These are phyloP conservation scores for Spirogloea muscicola DNA, from an alignment of 139 green algal species.

Conservation along the genomic window DNA sequence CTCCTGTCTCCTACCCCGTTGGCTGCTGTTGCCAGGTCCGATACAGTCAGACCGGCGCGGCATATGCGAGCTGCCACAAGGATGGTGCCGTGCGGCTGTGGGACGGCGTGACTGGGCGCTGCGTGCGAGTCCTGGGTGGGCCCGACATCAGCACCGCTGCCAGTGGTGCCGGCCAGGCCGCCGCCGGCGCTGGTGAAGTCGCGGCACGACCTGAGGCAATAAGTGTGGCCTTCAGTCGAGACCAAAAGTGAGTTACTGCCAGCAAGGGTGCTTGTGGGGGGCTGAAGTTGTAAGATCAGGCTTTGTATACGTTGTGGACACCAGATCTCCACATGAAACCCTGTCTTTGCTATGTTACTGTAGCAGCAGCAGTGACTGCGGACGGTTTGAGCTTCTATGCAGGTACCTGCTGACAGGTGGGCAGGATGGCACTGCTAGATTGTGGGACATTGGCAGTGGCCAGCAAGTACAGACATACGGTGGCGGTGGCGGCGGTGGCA, in stretches of 20 bases:
- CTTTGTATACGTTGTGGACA: too few species aligned
- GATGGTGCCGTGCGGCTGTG: slow-evolving; percentile 27
- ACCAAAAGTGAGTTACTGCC: slow-evolving; percentile 37
- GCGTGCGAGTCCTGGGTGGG: slow-evolving; percentile 18
- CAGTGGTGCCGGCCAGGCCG: neutral
- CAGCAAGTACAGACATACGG: slow-evolving; percentile 25
- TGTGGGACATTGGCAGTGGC: slow-evolving; percentile 24
- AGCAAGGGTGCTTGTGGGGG: too few species aligned
- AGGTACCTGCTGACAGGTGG: slow-evolving; percentile 30
- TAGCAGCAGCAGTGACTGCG: too few species aligned
- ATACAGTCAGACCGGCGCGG: slow-evolving; percentile 6
- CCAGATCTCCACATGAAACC: too few species aligned
- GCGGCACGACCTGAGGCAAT: slow-evolving; percentile 26
- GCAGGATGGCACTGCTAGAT: slow-evolving; percentile 15
- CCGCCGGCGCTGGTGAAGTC: neutral
- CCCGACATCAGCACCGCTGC: slow-evolving; percentile 21
- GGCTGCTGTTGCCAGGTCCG: slow-evolving; percentile 13
- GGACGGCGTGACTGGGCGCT: slow-evolving; percentile 32
- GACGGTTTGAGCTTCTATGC: too few species aligned
- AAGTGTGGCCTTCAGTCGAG: slow-evolving; percentile 22
- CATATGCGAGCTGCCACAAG: slow-evolving; percentile 21
- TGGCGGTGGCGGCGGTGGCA: slow-evolving; percentile 1
- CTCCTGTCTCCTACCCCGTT: neutral
- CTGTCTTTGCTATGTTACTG: too few species aligned
- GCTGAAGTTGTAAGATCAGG: too few species aligned